A percentile compares a stretch with the other conserved stretches of the same genome.
These are phyloP conservation scores for Eremomyces bilateralis DNA, from an alignment of 495 filamentous ascomycete genomes.

Conservation along the genomic window DNA sequence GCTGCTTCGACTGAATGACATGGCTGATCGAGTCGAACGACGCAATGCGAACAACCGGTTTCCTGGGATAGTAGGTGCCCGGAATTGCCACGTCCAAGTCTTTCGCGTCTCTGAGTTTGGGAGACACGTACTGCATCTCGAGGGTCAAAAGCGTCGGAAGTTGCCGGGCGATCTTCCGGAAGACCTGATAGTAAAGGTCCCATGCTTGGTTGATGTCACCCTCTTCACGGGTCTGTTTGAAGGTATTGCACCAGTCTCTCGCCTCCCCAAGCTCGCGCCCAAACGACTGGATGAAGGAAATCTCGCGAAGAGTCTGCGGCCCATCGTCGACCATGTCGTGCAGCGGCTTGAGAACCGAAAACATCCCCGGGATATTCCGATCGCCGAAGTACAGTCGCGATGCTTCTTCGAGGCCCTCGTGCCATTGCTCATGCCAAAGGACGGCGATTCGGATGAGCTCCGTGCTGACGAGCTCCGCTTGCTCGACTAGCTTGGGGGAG, in stretches of 20 bases:
- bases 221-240: constrained; percentile 62
- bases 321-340: constrained; percentile 82
- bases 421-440: constrained; percentile 96
- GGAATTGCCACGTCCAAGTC: constrained; percentile 83
- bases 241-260: constrained; percentile 85
- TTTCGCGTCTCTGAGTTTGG: constrained; percentile 59
- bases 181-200: constrained; percentile 96
- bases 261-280: constrained; percentile 87
- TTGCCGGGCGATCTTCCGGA: constrained; percentile 87
- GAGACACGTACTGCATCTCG: constrained; percentile 93
- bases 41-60: constrained; percentile 65
- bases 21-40: constrained; percentile 73
- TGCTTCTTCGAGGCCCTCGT: constrained; percentile 95
- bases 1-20: constrained; percentile 93
- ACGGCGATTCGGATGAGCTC: constrained; percentile 94
- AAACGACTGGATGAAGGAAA: constrained; percentile 95
- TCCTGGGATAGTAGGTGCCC: constrained; percentile 78
- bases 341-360: constrained; percentile 67
- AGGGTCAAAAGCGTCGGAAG: constrained; percentile 74
- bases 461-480: constrained; percentile 80
- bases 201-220: constrained; percentile 93
- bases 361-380: constrained; percentile 92
- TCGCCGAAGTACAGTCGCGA: constrained; percentile 80
- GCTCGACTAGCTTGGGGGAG: constrained; percentile 79
- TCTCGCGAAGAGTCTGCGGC: constrained; percentile 79